These are phyloP conservation scores for Diplodia seriata DNA, from an alignment of 2,329 filamentous ascomycete genomes.

Conservation along the genomic window DNA sequence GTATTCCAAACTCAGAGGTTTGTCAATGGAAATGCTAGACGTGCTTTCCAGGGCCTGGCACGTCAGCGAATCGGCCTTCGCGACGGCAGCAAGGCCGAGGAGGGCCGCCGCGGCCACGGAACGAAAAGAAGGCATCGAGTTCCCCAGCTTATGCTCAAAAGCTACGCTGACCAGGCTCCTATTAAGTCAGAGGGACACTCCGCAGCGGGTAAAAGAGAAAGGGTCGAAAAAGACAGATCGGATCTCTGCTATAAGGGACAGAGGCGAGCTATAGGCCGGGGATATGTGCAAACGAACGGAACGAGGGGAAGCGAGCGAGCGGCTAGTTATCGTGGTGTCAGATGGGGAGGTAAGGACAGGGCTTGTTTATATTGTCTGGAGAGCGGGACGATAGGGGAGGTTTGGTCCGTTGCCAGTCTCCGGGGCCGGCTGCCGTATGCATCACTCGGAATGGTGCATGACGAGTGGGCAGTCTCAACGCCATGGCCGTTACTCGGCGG, in stretches of 20 bases:
- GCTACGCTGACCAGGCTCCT: background rate
- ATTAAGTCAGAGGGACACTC: background rate
- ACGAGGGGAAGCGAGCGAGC: conserved; percentile 8
- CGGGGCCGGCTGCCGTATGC: background rate
- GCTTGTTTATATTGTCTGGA: conserved; percentile 4
- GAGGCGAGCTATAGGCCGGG: conserved; percentile 6
- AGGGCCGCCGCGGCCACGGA: conserved; percentile 5
- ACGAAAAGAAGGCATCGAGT: conserved; percentile 19
- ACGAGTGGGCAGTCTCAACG: background rate
- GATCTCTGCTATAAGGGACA: background rate
- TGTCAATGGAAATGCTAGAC: conserved; percentile 19
- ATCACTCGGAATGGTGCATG: background rate
- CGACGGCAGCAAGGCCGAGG: conserved; percentile 4
- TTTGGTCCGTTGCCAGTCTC: background rate
- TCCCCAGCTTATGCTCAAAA: background rate
- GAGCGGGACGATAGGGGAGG: conserved; percentile 4
- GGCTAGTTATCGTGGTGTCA: background rate
- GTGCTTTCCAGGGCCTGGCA: conserved; percentile 19
- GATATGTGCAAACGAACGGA: background rate
- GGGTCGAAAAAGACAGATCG: background rate
- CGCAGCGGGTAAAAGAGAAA: background rate
- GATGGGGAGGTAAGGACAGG: background rate
- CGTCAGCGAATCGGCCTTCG: conserved; percentile 23
- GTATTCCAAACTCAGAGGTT: conserved; percentile 19
- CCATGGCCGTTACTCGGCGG: conserved; percentile 3